Evolutionary conservation across 2,329 filamentous ascomycete species (phyloP), one percentile per base, ranked within the genome.

Genomic region (Venturia aucupariae): DNA sequence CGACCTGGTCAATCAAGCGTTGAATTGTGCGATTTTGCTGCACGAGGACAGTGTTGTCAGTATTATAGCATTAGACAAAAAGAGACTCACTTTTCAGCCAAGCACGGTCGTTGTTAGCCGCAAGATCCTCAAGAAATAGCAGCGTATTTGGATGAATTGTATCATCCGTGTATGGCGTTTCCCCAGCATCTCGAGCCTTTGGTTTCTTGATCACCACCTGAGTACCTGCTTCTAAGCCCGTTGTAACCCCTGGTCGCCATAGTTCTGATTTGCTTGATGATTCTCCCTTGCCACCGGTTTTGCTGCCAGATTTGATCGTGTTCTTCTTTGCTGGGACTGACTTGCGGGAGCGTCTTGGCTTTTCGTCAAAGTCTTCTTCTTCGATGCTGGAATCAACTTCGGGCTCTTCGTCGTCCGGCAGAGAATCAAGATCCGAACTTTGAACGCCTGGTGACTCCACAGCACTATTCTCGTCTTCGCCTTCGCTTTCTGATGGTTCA

Each of bases 131-230:
- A 65, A 87, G 73, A 69, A 88, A 88, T 7, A 84, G 74, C 72
- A 86, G 74, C 1, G 85, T 87, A 70, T 88, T 86, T 19, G 84
- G 84, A 72, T 87, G 85, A 63, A 87, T 80, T 10, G 78, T 83
- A 46, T 81, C 75, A 67, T 85, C 80, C 54, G 74, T 72, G 72
- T 87, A 88, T 1, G 81, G 81, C 32, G 78, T 81, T n/a, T 80
- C 76, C 19, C 85, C 85, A 30, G 84, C 79, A 41, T 81, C 80
- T 68, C 84, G 78, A n/a, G 85, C 80, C 72, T 86, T 85, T 3
- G 84, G 84, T 67, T 85, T 84, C 70, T 84, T 81, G 72, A 87
- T 85, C 68, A 86, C 79, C 39, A 88, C 75, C 68, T 84, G 80
- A 66, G 81, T 85, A 11, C 85, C 85, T 44, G 83, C 84, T 4